A percentile compares a stretch with the other conserved stretches of the same genome.
phyloP scores from a whole-genome alignment of 148 eudicot genomes.

The Spergularia marina region DNA sequence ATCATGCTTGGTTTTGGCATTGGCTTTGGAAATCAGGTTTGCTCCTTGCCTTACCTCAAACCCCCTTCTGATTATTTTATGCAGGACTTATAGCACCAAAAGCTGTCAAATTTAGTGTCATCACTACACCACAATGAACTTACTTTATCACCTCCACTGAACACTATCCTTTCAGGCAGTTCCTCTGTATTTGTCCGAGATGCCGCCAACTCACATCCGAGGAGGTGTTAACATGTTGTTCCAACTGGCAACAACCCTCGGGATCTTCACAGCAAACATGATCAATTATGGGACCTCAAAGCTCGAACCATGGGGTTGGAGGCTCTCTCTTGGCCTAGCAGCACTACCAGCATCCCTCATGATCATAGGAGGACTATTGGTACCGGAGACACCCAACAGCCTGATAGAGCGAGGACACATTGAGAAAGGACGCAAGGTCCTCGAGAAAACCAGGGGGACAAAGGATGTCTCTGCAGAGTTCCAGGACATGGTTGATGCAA shows the following conservation, averaged over 20 bases:
- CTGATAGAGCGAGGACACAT: constrained; percentile 55
- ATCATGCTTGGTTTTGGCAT: constrained; percentile 94
- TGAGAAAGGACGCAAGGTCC: constrained; percentile 52
- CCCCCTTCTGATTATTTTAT: background rate
- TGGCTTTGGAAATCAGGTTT: constrained; percentile 89
- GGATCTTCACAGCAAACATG: constrained; percentile 90
- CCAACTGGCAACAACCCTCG: constrained; percentile 82
- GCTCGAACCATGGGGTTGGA: constrained; percentile 89
- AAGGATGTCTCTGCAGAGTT: constrained; percentile 56
- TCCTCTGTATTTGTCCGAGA: constrained; percentile 76
- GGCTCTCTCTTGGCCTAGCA: constrained; percentile 82
- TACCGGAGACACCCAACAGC: constrained; percentile 94
- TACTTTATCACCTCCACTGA: background rate
- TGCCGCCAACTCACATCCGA: constrained; percentile 85
- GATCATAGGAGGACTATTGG: constrained; percentile 69
- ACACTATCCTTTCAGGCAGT: constrained; percentile 49
- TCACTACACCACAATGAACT: no score
- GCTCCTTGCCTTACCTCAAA: background rate
- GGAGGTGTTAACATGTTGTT: constrained; percentile 92
- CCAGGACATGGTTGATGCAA: constrained; percentile 67
- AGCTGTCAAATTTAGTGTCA: no score
- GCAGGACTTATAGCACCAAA: no score
- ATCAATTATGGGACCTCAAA: constrained; percentile 78
- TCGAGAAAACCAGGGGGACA: constrained; percentile 66
- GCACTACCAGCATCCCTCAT: constrained; percentile 72